These are phyloP conservation scores for Nidularia pulvinata DNA, from an alignment of 768 basidiomycete genomes.

Conservation along the genomic window DNA sequence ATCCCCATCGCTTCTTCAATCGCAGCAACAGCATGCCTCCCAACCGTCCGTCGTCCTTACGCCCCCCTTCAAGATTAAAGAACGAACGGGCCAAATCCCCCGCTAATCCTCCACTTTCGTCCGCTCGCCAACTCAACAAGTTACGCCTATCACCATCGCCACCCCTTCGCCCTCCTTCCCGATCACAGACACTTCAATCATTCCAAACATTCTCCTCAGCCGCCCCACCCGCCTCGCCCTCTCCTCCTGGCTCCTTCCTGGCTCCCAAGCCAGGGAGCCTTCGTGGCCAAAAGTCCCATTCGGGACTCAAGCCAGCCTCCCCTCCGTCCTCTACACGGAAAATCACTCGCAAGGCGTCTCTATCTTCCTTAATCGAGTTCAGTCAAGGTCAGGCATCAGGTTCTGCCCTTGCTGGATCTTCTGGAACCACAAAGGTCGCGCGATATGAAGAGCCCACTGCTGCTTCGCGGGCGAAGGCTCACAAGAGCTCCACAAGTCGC, in stretches of 20 bases:
- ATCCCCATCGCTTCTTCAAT: slow-evolving; percentile 37
- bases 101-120: slow-evolving; percentile 66
- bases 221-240: slow-evolving; percentile 45
- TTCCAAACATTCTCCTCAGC: slow-evolving; percentile 56
- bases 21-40: slow-evolving; percentile 66
- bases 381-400: slow-evolving; percentile 56
- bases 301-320: slow-evolving; percentile 75
- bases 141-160: slow-evolving; percentile 72
- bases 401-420: slow-evolving; percentile 37
- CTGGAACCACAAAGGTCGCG: slow-evolving; percentile 38
- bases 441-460: slow-evolving; percentile 82
- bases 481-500: slow-evolving; percentile 66
- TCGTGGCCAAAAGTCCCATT: slow-evolving; percentile 83
- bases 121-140: slow-evolving; percentile 66
- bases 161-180: slow-evolving; percentile 54
- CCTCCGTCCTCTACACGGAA: slow-evolving; percentile 65
- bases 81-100: slow-evolving; percentile 74
- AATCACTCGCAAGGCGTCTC: slow-evolving; percentile 75
- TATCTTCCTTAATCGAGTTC: slow-evolving; percentile 72
- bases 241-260: slow-evolving; percentile 50
- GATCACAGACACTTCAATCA: slow-evolving; percentile 63
- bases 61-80: slow-evolving; percentile 67
- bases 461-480: slow-evolving; percentile 76
- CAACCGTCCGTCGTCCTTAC: slow-evolving; percentile 43
- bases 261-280: slow-evolving; percentile 72